Evolutionary conservation across 108 stramenopile species (phyloP), one percentile per base, ranked within the genome.

Genomic region (Cyclotella kingstonii): DNA sequence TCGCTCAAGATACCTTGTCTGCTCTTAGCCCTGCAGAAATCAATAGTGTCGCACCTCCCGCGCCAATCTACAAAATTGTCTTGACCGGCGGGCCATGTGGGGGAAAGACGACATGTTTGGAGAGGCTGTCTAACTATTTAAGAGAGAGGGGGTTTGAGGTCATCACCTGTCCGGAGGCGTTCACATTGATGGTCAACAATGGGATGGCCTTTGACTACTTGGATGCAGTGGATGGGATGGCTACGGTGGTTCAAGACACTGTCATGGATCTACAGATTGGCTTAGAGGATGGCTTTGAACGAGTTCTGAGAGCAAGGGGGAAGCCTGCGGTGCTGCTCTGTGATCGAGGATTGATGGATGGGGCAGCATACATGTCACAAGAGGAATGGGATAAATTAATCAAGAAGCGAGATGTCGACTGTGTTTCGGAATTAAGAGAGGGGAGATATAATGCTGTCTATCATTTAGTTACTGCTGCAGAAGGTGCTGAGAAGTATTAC

Each of bases 41-140:
- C 55, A 74, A 74, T 30, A 43, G 49, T 42, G 55, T 74, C 34
- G 64, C 63, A 11, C 73, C 73, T 8, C 73, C 73, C 26, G 56
- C 62, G 44, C 81, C 81, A 0, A 61, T 85, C 8, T 81, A 81
- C 60, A 73, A 70, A 34, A 75, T 88, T 57, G 90, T 90, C 19
- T 70, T 95, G 50, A 96, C 97, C 14, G 97, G 97, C 7, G 97
- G 97, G 9, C 97, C 97, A n/a, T 98, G 97, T 60, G 96, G 93
- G 27, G 97, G 97, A 2, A 96, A 98, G 65, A 96, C 97, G 0
- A 98, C 95, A 12, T 89, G 92, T 5, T 59, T 96, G 54, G 87
- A 85, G 5, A 36, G 70, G 35, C 22, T 75, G 29, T 58, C 75
- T 19, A 57, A 65, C 15, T 78, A 62, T 53, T 69, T 94, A 40